A percentile compares a stretch with the other conserved stretches of the same genome.
These are phyloP conservation scores for Desmodesmus armatus DNA, from an alignment of 139 green algal species.

Conservation along the genomic window DNA sequence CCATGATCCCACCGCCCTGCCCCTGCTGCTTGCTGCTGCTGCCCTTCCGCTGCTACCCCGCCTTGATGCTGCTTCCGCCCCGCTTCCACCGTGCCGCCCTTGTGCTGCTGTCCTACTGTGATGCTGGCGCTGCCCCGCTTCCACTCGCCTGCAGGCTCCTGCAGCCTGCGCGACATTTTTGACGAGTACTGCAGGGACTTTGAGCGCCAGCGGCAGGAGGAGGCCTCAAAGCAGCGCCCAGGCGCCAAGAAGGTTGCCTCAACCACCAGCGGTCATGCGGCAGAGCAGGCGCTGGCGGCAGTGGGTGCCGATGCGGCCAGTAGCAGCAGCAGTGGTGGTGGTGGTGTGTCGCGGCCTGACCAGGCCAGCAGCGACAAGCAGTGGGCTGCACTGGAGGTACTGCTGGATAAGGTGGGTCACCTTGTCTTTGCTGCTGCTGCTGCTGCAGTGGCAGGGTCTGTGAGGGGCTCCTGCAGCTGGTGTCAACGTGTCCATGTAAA, in stretches of 20 bases:
- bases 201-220: slow-evolving; percentile 77
- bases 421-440: too few species aligned
- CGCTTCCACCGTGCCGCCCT: neutral
- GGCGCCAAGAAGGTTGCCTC: slow-evolving; percentile 47
- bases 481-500: too few species aligned
- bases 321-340: slow-evolving; percentile 7
- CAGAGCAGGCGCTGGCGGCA: neutral
- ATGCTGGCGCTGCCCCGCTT: too few species aligned
- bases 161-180: slow-evolving; percentile 90
- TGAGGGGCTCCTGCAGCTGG: too few species aligned
- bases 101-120: neutral
- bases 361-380: slow-evolving; percentile 11
- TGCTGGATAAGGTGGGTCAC: too few species aligned
- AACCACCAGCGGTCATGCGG: slow-evolving; percentile 47
- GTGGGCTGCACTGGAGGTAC: neutral
- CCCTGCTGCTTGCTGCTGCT: too few species aligned
- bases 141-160: slow-evolving; percentile 75
- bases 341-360: neutral
- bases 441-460: too few species aligned
- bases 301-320: neutral
- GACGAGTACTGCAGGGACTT: slow-evolving; percentile 93
- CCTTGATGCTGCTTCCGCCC: too few species aligned
- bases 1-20: too few species aligned
- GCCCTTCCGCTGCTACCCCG: too few species aligned
- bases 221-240: slow-evolving; percentile 70